A percentile compares a stretch with the other conserved stretches of the same genome.
Conservation (phyloP, 257 asterid species). For the Cordia subcordata region DNA sequence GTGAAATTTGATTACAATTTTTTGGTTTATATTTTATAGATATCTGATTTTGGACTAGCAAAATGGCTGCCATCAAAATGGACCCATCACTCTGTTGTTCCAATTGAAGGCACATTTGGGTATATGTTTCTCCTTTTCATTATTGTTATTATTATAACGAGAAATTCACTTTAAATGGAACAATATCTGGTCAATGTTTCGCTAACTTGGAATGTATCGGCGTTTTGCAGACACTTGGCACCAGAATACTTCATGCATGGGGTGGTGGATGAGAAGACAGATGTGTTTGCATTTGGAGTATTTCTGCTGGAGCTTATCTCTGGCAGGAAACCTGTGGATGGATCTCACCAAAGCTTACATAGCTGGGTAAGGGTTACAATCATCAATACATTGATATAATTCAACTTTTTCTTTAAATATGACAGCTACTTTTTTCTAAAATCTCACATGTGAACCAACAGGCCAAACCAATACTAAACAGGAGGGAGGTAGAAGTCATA, state of each 20-base stretch:
- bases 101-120: slow-evolving; percentile 99
- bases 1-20: not conserved
- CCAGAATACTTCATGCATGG: slow-evolving; percentile 99
- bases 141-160: too few relatives aligned
- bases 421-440: not conserved
- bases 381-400: not conserved
- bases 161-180: too few relatives aligned
- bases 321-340: slow-evolving; percentile 84
- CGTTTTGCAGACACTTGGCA: slow-evolving; percentile 63
- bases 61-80: slow-evolving; percentile 99
- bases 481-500: slow-evolving; percentile 58
- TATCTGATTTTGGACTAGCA: slow-evolving; percentile 92
- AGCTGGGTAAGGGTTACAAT: slow-evolving; percentile 95
- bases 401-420: not conserved
- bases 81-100: slow-evolving; percentile 91
- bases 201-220: not conserved
- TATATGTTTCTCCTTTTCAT: slow-evolving; percentile 10
- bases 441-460: slow-evolving; percentile 11
- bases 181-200: not conserved
- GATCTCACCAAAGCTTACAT: slow-evolving; percentile 86
- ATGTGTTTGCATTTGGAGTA: slow-evolving; percentile 94
- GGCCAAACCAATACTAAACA: slow-evolving; percentile 80
- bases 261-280: slow-evolving; percentile 94
- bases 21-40: slow-evolving; percentile 40
- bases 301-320: slow-evolving; percentile 77